These are phyloP conservation scores for Botrytis porri DNA, from an alignment of 2,329 filamentous ascomycete genomes.

Conservation along the genomic window DNA sequence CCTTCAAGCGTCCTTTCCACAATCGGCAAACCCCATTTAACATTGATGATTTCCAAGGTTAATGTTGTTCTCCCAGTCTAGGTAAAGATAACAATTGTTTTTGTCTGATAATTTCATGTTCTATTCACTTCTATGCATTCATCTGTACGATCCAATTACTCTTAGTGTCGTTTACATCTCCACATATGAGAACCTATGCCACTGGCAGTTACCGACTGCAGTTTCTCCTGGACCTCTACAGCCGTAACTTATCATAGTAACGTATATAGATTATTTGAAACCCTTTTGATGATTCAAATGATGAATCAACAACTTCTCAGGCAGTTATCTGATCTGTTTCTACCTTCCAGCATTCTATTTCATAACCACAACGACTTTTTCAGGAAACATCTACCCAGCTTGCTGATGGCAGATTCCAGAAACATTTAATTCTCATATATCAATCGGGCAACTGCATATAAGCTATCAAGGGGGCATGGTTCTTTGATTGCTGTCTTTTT, in stretches of 20 bases:
- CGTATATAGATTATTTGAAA: neutral
- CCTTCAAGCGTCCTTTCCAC: neutral
- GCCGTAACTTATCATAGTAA: neutral
- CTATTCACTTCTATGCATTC: constrained; percentile 6
- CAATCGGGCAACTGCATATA: neutral
- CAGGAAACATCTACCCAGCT: neutral
- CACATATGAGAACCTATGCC: neutral
- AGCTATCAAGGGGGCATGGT: neutral
- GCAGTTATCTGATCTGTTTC: neutral
- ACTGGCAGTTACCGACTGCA: neutral
- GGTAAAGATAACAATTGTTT: neutral
- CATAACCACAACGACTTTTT: neutral
- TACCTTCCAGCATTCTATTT: neutral
- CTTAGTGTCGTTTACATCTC: neutral
- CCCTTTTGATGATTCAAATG: neutral
- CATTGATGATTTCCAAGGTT: neutral
- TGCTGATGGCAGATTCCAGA: neutral
- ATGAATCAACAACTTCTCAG: neutral
- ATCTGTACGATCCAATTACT: neutral
- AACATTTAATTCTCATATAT: neutral
- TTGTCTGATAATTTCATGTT: neutral
- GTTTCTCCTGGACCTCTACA: neutral
- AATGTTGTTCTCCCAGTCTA: neutral
- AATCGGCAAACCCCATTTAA: neutral
- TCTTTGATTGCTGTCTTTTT: neutral